A percentile compares a stretch with the other conserved stretches of the same genome.
These are phyloP conservation scores for Zopfia rhizophila DNA, from an alignment of 2,329 filamentous ascomycete genomes.

Conservation along the genomic window DNA sequence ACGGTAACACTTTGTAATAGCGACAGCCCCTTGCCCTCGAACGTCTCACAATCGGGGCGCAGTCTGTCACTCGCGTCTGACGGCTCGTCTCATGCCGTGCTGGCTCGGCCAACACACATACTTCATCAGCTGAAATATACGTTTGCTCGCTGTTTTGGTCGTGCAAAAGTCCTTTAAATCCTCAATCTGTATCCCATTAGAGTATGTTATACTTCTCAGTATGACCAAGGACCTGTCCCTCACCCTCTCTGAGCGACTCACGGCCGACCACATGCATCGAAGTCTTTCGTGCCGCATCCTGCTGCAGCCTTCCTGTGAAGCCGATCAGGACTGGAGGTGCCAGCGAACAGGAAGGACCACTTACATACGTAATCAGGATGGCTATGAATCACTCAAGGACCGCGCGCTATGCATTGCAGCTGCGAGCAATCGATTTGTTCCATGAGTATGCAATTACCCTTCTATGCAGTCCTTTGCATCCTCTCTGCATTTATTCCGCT, in stretches of 20 bases:
- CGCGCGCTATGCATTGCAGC: conserved; percentile 10
- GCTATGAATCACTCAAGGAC: too few relatives aligned
- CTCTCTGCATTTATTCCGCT: background rate
- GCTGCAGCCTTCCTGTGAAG: background rate
- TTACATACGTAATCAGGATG: too few relatives aligned
- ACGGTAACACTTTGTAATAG: too few relatives aligned
- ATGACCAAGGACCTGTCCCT: conserved; percentile 8
- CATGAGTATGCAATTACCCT: conserved; percentile 1
- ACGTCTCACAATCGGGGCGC: background rate
- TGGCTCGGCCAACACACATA: too few relatives aligned
- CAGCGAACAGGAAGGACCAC: too few relatives aligned
- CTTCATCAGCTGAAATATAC: too few relatives aligned
- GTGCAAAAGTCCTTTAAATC: background rate
- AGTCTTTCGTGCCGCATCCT: too few relatives aligned
- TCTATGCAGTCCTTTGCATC: conserved; percentile 2
- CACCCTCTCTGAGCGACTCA: conserved; percentile 4
- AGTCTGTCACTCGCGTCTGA: too few relatives aligned
- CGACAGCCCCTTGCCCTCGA: background rate
- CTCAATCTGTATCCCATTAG: too few relatives aligned
- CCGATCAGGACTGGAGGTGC: too few relatives aligned
- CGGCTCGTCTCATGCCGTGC: too few relatives aligned
- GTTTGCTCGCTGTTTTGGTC: too few relatives aligned
- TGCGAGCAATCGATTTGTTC: conserved; percentile 8
- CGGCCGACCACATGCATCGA: conserved; percentile 4
- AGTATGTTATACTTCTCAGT: conserved; percentile 9